Percentiles rank a stretch among this genome's conserved stretches.
Conservation (phyloP, 2,329 filamentous ascomycete species). For the Coniochaeta sp. region DNA sequence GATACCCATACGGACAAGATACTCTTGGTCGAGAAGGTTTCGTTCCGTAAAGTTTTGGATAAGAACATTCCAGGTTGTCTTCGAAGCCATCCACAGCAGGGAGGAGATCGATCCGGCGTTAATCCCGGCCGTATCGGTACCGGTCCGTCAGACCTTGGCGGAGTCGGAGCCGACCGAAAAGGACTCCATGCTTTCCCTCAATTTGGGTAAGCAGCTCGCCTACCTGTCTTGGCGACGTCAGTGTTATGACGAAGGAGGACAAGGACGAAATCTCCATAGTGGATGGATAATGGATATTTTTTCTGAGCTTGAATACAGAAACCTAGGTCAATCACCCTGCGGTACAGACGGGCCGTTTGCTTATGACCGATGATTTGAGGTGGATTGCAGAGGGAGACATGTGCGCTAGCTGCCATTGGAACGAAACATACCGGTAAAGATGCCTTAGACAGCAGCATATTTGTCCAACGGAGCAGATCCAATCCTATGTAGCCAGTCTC, state of each 20-base stretch:
- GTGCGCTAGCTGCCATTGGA: neutral
- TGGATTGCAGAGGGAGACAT: too few species aligned
- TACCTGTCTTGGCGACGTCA: neutral
- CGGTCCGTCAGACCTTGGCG: neutral
- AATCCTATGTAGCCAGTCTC: neutral
- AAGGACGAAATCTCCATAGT: neutral
- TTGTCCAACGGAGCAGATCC: neutral
- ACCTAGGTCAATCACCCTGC: neutral
- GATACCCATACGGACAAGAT: neutral
- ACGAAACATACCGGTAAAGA: too few species aligned
- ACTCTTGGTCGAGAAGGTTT: neutral
- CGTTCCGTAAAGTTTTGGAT: neutral
- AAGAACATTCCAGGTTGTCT: neutral
- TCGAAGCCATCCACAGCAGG: neutral
- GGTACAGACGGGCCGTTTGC: neutral
- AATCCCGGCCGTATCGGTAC: neutral
- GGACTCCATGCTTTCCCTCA: neutral
- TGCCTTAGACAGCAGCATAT: neutral
- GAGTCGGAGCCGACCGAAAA: neutral
- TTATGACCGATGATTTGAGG: neutral
- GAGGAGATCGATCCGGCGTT: neutral
- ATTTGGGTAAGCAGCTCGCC: neutral
- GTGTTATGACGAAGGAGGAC: neutral
- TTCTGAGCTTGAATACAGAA: neutral
- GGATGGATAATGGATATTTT: neutral